Base-by-base conservation (phyloP, 179 eudicot genomes). In the Beta corolliflora region DNA sequence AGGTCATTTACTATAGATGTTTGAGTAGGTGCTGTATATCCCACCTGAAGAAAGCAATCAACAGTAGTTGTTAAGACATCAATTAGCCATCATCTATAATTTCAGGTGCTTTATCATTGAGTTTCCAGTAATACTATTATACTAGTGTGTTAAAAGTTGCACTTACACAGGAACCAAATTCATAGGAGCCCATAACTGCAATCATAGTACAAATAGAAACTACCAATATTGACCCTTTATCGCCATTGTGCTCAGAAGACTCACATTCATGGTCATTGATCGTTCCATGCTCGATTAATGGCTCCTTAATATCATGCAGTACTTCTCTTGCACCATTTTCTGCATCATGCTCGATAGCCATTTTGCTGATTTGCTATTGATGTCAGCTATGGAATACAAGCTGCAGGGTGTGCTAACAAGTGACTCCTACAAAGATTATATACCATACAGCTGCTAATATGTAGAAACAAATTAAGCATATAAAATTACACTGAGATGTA, bases 11-110 rank as follows among this genome's bases (percentile, higher is more conserved):
- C 58, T 16, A 83, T 78, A 9, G 79, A 71, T 77, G 71, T 25
- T 66, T 83, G 82, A 25, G 64, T 55, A 54, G 85, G 85, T 31
- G 85, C 79, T 78, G 85, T 83, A 79, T 45, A 78, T 65, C 85
- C 85, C 18, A 83, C 66, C 85, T 83, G 71, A 8, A 18, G 15
- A 41, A 55, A 21, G 25, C 25, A 25, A 25, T 25, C 25, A 25
- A 25, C 25, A 25, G 25, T 25, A 25, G 25, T 25, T 25, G 25
- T 25, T 25, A 25, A 25, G 25, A 25, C 25, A 25, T 25, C 25
- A 25, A 25, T 25, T 25, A 25, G 25, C 25, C 25, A 25, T 25
- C 25, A 25, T 25, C 25, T 25, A 25, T 25, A 25, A 25, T 25
- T 25, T 25, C 25, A 25, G 25, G 25, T 25, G 25, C 25, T 25